These are phyloP conservation scores for Globisporangium lucens DNA, from an alignment of 352 stramenopile species.

Conservation along the genomic window DNA sequence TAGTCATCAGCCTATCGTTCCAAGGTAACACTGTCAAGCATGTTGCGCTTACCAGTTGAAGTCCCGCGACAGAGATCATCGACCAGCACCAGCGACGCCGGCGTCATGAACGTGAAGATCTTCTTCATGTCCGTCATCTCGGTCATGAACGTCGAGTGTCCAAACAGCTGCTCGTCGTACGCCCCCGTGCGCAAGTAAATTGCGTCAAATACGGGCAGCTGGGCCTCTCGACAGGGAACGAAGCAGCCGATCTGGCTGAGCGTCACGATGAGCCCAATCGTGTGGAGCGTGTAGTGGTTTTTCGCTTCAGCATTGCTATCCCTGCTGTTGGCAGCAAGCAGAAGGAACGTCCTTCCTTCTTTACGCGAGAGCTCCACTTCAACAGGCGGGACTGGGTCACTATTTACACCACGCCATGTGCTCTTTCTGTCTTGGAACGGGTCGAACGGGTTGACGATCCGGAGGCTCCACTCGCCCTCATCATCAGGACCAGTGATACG, in stretches of 20 bases:
- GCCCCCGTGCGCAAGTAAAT: slow-evolving; percentile 41
- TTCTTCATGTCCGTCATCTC: slow-evolving; percentile 48
- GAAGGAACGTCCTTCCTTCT: slow-evolving; percentile 24
- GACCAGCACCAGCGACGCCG: slow-evolving; percentile 39
- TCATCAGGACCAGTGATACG: not conserved
- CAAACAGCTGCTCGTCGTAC: slow-evolving; percentile 41
- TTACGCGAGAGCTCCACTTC: slow-evolving; percentile 16
- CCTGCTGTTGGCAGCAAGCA: slow-evolving; percentile 16
- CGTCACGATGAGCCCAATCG: slow-evolving; percentile 29
- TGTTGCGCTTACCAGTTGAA: slow-evolving; percentile 21
- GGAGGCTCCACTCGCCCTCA: not conserved
- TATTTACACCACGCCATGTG: not conserved
- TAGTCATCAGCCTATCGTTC: not conserved
- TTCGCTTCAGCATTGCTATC: not conserved
- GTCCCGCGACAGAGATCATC: slow-evolving; percentile 56
- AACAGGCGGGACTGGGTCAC: not conserved
- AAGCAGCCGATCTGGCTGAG: slow-evolving; percentile 68
- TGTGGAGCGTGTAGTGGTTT: slow-evolving; percentile 13
- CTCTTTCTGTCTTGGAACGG: not conserved
- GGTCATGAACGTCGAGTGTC: slow-evolving; percentile 51
- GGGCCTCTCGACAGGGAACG: slow-evolving; percentile 39
- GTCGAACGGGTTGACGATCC: slow-evolving; percentile 26
- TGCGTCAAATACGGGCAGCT: slow-evolving; percentile 41
- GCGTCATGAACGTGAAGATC: slow-evolving; percentile 34
- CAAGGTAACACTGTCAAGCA: too few relatives aligned